Evolutionary conservation across 1,284 basidiomycete species (phyloP).

Genomic region (Tilletia indica): DNA sequence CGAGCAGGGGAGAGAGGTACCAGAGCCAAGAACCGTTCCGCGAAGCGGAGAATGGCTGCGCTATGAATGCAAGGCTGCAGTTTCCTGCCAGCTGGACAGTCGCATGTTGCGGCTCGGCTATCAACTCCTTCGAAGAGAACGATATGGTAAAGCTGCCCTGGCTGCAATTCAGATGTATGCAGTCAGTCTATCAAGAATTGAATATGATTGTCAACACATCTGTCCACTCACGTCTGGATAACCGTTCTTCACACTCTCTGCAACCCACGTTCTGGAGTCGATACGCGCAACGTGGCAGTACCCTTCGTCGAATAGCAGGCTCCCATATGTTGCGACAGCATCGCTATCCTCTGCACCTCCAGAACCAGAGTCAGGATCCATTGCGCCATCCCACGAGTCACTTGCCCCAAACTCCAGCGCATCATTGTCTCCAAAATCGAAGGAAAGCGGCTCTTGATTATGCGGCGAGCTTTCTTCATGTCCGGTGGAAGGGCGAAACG

Average conservation of each 20-base stretch:
- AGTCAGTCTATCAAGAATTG: background rate
- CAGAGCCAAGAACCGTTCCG: background rate
- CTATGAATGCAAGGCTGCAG: background rate
- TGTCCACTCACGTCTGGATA: background rate
- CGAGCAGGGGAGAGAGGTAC: background rate
- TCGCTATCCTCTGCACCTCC: background rate
- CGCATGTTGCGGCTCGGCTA: background rate
- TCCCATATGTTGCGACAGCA: background rate
- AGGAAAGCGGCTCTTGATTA: background rate
- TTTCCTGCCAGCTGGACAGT: background rate
- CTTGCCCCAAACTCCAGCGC: background rate
- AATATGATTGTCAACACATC: background rate
- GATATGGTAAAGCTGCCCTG: background rate
- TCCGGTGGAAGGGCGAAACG: too few species aligned
- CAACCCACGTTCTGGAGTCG: background rate
- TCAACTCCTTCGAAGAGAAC: slow-evolving; percentile 1
- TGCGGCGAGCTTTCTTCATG: background rate
- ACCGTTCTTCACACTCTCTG: background rate
- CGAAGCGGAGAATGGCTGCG: background rate
- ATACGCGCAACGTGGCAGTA: background rate
- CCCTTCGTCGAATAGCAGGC: background rate
- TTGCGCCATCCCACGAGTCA: too few species aligned
- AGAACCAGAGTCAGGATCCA: background rate
- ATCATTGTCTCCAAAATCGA: background rate
- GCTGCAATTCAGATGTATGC: background rate